A percentile compares a stretch with the other conserved stretches of the same genome.
These are phyloP conservation scores for Penicillium sp. DNA, from an alignment of 2,329 filamentous ascomycete species.

Conservation along the genomic window DNA sequence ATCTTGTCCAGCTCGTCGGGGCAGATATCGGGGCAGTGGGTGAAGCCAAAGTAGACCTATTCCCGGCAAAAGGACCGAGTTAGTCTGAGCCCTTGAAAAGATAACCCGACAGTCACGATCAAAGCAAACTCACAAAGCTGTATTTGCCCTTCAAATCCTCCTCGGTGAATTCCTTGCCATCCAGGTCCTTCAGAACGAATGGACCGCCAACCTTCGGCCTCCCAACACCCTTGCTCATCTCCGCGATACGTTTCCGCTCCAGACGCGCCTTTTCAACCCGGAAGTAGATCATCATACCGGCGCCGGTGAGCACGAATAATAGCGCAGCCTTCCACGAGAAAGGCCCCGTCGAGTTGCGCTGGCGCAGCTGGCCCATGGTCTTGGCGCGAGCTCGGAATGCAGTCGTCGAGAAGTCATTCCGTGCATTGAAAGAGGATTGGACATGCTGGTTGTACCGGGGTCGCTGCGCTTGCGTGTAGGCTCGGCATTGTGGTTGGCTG, in stretches of 20 bases:
- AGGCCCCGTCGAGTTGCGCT: conserved; percentile 54
- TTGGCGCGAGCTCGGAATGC: conserved; percentile 26
- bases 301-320: conserved; percentile 79
- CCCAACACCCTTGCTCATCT: conserved; percentile 90
- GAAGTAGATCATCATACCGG: conserved; percentile 83
- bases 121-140: conserved; percentile 45
- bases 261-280: conserved; percentile 89
- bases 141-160: conserved; percentile 86
- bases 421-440: conserved; percentile 11
- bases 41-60: conserved; percentile 97
- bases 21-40: conserved; percentile 97
- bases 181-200: conserved; percentile 79
- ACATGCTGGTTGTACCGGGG: conserved; percentile 18
- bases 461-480: conserved; percentile 24
- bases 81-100: not conserved
- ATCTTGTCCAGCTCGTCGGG: conserved; percentile 99
- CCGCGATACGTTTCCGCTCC: conserved; percentile 83
- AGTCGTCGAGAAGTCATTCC: conserved; percentile 33
- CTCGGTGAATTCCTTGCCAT: conserved; percentile 75
- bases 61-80: not conserved
- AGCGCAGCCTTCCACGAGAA: conserved; percentile 92
- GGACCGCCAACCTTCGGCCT: conserved; percentile 89
- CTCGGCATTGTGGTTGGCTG: conserved; percentile 23
- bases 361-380: conserved; percentile 44
- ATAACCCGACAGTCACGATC: too few species aligned